Conservation (phyloP, 306 rosid species). For the Ormosia emarginata region DNA sequence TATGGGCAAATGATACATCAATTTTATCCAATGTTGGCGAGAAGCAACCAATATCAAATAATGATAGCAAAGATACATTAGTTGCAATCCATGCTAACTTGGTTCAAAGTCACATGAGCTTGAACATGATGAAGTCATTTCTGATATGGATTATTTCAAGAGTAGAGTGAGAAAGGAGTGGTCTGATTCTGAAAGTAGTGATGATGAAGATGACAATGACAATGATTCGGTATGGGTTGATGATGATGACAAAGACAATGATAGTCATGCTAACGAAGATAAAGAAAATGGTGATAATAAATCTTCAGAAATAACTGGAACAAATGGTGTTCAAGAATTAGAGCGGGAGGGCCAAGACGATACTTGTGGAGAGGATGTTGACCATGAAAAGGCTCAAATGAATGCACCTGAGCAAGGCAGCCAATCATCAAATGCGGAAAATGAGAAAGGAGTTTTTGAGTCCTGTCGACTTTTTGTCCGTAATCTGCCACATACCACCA, state of each 20-base stretch:
- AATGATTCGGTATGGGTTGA: slow-evolving; percentile 44
- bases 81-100: slow-evolving; percentile 21
- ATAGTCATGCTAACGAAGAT: not conserved
- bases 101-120: slow-evolving; percentile 22
- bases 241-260: slow-evolving; percentile 26
- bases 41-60: slow-evolving; percentile 33
- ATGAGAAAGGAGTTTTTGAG: slow-evolving; percentile 50
- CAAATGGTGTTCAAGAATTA: slow-evolving; percentile 23
- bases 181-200: slow-evolving; percentile 79
- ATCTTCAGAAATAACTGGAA: slow-evolving; percentile 18
- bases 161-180: slow-evolving; percentile 68
- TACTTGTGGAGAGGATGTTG: slow-evolving; percentile 13
- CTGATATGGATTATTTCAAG: slow-evolving; percentile 85
- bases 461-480: slow-evolving; percentile 73
- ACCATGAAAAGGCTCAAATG: slow-evolving; percentile 21
- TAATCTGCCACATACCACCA: slow-evolving; percentile 78
- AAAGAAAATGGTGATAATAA: slow-evolving; percentile 11
- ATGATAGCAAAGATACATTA: slow-evolving; percentile 19
- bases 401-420: slow-evolving; percentile 25
- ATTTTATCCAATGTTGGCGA: slow-evolving; percentile 26
- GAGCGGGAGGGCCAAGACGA: slow-evolving; percentile 22
- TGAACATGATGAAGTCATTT: slow-evolving; percentile 40
- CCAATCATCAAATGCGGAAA: slow-evolving; percentile 32
- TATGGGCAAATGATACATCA: slow-evolving; percentile 76
- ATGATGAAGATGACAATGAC: slow-evolving; percentile 26